These are phyloP conservation scores for Aspergillus sp. DNA, from an alignment of 2,329 filamentous ascomycete genomes.

Conservation along the genomic window DNA sequence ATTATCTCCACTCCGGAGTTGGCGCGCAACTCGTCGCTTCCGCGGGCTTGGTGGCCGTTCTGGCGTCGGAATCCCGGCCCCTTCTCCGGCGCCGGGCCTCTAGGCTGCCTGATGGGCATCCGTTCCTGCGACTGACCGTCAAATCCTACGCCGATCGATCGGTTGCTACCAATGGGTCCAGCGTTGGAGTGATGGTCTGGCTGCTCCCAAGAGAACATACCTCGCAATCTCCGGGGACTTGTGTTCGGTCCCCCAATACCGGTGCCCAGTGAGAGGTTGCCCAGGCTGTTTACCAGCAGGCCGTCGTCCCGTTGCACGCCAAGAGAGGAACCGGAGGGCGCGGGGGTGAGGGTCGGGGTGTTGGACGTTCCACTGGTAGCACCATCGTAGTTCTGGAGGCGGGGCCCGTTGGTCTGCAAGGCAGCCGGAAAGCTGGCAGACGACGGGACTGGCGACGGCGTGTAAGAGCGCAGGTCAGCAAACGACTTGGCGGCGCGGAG, in stretches of 20 bases:
- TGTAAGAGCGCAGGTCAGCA: slow-evolving; percentile 88
- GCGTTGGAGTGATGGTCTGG: slow-evolving; percentile 40
- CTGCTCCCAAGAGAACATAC: slow-evolving; percentile 53
- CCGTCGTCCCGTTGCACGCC: slow-evolving; percentile 47
- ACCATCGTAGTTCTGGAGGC: slow-evolving; percentile 50
- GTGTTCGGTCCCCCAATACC: slow-evolving; percentile 35
- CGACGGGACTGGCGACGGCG: slow-evolving; percentile 82
- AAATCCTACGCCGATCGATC: slow-evolving; percentile 50
- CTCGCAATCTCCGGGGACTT: slow-evolving; percentile 51
- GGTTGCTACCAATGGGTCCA: slow-evolving; percentile 56
- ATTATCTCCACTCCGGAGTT: slow-evolving; percentile 54
- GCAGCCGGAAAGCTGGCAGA: slow-evolving; percentile 75
- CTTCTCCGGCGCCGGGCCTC: slow-evolving; percentile 52
- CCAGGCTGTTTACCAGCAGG: slow-evolving; percentile 54
- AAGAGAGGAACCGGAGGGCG: slow-evolving; percentile 40
- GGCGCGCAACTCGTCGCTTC: slow-evolving; percentile 54
- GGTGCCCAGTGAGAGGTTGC: slow-evolving; percentile 49
- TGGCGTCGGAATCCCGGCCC: slow-evolving; percentile 50
- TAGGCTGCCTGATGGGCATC: slow-evolving; percentile 52
- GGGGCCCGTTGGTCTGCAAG: slow-evolving; percentile 53
- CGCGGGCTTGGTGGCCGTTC: slow-evolving; percentile 53
- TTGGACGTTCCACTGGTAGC: slow-evolving; percentile 50
- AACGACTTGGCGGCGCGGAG: slow-evolving; percentile 93
- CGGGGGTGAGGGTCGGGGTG: slow-evolving; percentile 58
- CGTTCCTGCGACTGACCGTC: slow-evolving; percentile 48